Evolutionary conservation across 108 stramenopile genomes (phyloP).

Genomic region (Stephanodiscus minutulus): DNA sequence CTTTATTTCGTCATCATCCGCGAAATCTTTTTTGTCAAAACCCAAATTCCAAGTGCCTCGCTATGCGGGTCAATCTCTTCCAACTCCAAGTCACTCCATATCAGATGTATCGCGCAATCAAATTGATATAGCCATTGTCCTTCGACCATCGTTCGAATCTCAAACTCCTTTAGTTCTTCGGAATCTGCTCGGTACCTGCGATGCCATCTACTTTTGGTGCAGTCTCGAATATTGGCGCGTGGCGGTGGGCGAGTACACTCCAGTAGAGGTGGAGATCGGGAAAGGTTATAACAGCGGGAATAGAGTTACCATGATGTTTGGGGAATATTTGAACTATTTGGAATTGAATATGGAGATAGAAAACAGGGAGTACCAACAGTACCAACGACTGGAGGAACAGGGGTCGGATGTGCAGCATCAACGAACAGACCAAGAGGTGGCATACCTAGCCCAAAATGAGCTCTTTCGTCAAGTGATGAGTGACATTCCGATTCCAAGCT

Average conservation of each 20-base stretch:
- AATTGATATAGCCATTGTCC: slow-evolving; percentile 33
- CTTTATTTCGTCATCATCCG: slow-evolving; percentile 10
- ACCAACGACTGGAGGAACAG: slow-evolving; percentile 2
- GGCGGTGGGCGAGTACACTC: slow-evolving; percentile 37
- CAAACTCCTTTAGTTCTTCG: slow-evolving; percentile 57
- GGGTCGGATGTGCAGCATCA: slow-evolving; percentile 12
- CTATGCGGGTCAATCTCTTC: neutral
- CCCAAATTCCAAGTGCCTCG: slow-evolving; percentile 44
- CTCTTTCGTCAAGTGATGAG: slow-evolving; percentile 44
- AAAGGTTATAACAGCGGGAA: slow-evolving; percentile 50
- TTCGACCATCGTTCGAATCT: slow-evolving; percentile 49
- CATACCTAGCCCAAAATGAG: slow-evolving; percentile 86
- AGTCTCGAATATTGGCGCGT: slow-evolving; percentile 52
- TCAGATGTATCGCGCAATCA: slow-evolving; percentile 20
- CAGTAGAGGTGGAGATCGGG: slow-evolving; percentile 69
- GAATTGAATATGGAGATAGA: slow-evolving; percentile 52
- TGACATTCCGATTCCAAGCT: slow-evolving; percentile 61
- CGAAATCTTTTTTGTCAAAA: slow-evolving; percentile 42
- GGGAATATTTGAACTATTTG: slow-evolving; percentile 72
- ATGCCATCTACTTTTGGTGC: slow-evolving; percentile 60
- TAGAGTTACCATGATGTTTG: slow-evolving; percentile 53
- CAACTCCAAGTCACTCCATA: neutral
- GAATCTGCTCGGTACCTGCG: slow-evolving; percentile 28
- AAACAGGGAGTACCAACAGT: slow-evolving; percentile 22
- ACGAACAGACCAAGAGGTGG: slow-evolving; percentile 44